Conservation (phyloP, 352 stramenopile species). For the Pseudoperonospora humuli region DNA sequence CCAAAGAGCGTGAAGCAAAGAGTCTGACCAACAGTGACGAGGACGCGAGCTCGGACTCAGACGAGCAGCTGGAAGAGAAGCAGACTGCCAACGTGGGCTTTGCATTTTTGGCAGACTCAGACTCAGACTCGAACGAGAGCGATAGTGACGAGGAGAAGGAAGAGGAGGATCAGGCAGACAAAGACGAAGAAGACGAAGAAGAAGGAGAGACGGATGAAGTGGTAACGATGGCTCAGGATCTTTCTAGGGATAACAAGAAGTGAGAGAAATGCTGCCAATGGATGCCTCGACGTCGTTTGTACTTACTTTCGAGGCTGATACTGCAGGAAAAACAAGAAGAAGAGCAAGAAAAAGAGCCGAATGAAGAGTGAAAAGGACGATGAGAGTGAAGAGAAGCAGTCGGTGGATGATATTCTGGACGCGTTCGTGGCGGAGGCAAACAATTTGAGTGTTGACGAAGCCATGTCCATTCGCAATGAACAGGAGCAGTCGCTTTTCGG, state of each 20-base stretch:
- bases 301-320: not conserved
- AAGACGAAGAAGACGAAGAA: not conserved
- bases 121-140: slow-evolving; percentile 49
- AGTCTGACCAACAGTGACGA: slow-evolving; percentile 17
- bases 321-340: slow-evolving; percentile 18
- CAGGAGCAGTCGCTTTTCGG: slow-evolving; percentile 54
- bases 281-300: not conserved
- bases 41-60: slow-evolving; percentile 20
- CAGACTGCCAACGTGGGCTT: slow-evolving; percentile 49
- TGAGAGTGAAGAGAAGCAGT: slow-evolving; percentile 18
- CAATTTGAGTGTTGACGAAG: slow-evolving; percentile 33
- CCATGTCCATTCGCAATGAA: slow-evolving; percentile 22
- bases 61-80: slow-evolving; percentile 48
- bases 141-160: slow-evolving; percentile 24
- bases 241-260: slow-evolving; percentile 28
- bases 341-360: slow-evolving; percentile 29
- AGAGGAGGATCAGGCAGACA: slow-evolving; percentile 9
- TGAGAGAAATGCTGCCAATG: slow-evolving; percentile 1
- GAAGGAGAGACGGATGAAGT: slow-evolving; percentile 4
- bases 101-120: slow-evolving; percentile 61
- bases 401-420: slow-evolving; percentile 65
- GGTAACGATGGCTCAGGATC: slow-evolving; percentile 2
- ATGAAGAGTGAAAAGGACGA: slow-evolving; percentile 16
- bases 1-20: slow-evolving; percentile 21
- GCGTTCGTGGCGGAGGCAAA: slow-evolving; percentile 39